Evolutionary conservation across 2,329 filamentous ascomycete genomes (phyloP).

Genomic region (Lachnellula subtilissima): DNA sequence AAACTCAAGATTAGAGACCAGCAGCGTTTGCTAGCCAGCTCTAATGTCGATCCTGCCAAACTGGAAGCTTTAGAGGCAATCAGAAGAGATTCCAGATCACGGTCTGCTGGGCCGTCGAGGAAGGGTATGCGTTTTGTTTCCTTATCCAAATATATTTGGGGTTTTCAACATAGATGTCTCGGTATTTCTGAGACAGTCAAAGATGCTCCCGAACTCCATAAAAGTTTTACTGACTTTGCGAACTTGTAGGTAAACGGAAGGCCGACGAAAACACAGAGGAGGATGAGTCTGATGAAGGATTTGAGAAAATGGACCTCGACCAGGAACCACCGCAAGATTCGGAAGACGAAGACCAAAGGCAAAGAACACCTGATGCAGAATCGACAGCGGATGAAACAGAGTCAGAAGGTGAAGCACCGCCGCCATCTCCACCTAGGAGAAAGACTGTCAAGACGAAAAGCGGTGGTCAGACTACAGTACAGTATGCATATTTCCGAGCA

Average conservation of each 20-base stretch:
- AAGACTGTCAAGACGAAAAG: constrained; percentile 3
- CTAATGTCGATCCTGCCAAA: constrained; percentile 25
- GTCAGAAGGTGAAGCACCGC: constrained; percentile 10
- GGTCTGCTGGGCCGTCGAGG: constrained; percentile 34
- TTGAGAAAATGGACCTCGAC: constrained; percentile 50
- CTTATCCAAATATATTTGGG: no score
- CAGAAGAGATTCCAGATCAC: constrained; percentile 4
- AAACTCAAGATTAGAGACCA: constrained; percentile 75
- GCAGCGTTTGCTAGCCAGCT: constrained; percentile 50
- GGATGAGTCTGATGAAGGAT: constrained; percentile 43
- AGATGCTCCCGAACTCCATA: no score
- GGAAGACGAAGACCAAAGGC: constrained; percentile 16
- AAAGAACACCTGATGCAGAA: constrained; percentile 20
- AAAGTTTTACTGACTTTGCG: no score
- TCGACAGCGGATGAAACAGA: constrained; percentile 20
- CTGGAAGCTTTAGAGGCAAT: constrained; percentile 13
- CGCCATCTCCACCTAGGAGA: constrained; percentile 4
- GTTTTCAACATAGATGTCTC: no score
- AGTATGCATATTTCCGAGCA: neutral
- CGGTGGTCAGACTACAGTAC: neutral
- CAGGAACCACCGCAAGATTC: constrained; percentile 15
- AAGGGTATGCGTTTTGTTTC: constrained; percentile 5
- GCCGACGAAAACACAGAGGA: constrained; percentile 26
- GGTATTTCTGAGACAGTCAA: no score
- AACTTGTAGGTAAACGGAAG: constrained; percentile 44